Base-by-base conservation (phyloP, 768 basidiomycete species). In the Butyriboletus loyo region DNA sequence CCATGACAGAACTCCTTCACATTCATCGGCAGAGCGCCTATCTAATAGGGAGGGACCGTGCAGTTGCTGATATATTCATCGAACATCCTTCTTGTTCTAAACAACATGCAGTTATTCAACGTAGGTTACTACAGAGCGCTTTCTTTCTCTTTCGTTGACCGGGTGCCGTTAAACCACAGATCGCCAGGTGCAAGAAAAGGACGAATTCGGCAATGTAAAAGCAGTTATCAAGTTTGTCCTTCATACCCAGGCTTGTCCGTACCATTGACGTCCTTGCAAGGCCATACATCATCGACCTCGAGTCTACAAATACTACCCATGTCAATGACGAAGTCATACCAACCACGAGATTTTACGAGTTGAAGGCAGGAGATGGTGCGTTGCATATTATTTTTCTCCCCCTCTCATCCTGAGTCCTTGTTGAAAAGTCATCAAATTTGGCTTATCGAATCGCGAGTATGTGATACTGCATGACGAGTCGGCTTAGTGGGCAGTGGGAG, bases 1-100 rank as follows among this genome's bases (percentile, higher is more conserved):
- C 8, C 28, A 15, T 36, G 14, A 19, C 41, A 98, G 96, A 96
- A 57, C 72, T 96, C 55, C 78, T 98, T 52, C 94, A 98, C 64
- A 92, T 99, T 30, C 84, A 95, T 60, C 78, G 87, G 39, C 97
- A 98, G 71, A 97, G 93, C 55, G 92, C 91, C 54, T 99, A 98
- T 67, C 81, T 98, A 7, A 78, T 97, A 52, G 97, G 97, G 2
- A 77, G 97, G 60, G 97, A 99, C 64, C 83, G 83, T 25, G 75
- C 88, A 21, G 92, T 97, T 27, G 80, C 87, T 57, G 88, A 90
- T 59, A 92, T 99, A 56, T 79, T 88, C 15, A 74, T 98, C 37
- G 93, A 97, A 53, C 97, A 99, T 66, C 96, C 96, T 3, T 98
- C 96, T 7, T 93, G 92, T 58, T 98, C 97, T 1, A 99, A 99